These are phyloP conservation scores for Phoenix roebelenii DNA, from an alignment of 176 grass and related monocot genomes.

Conservation along the genomic window DNA sequence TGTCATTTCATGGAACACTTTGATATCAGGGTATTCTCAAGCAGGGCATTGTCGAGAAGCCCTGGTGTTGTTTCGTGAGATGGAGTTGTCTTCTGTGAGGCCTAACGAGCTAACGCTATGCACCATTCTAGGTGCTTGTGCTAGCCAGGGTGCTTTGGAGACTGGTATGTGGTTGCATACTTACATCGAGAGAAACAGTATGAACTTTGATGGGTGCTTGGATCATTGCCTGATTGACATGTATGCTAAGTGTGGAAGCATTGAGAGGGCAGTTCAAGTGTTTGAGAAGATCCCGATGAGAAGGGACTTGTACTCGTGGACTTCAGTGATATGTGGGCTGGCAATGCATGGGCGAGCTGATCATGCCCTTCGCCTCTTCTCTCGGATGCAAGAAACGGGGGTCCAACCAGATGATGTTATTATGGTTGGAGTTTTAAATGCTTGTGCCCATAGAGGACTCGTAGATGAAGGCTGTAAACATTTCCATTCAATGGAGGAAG, in stretches of 20 bases:
- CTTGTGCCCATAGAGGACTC: constrained; percentile 65
- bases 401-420: constrained; percentile 55
- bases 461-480: constrained; percentile 41
- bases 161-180: constrained; percentile 55
- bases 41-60: constrained; percentile 33
- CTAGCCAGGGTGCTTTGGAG: constrained; percentile 35
- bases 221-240: constrained; percentile 54
- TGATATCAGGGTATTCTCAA: constrained; percentile 51
- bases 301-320: constrained; percentile 66
- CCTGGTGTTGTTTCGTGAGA: constrained; percentile 47
- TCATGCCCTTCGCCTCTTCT: constrained; percentile 50
- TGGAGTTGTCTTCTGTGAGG: constrained; percentile 31
- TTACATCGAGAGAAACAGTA: constrained; percentile 31
- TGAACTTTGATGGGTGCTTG: constrained; percentile 34
- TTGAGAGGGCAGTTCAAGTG: constrained; percentile 50
- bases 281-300: constrained; percentile 45
- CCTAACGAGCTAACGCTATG: constrained; percentile 49
- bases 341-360: constrained; percentile 54
- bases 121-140: constrained; percentile 51
- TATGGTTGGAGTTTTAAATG: constrained; percentile 58
- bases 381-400: constrained; percentile 35
- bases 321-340: constrained; percentile 58
- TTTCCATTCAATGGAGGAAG: constrained; percentile 61
- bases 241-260: constrained; percentile 74
- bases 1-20: constrained; percentile 24